phyloP scores from a whole-genome alignment of 176 grass and related monocot species.

The Stipa capillata region DNA sequence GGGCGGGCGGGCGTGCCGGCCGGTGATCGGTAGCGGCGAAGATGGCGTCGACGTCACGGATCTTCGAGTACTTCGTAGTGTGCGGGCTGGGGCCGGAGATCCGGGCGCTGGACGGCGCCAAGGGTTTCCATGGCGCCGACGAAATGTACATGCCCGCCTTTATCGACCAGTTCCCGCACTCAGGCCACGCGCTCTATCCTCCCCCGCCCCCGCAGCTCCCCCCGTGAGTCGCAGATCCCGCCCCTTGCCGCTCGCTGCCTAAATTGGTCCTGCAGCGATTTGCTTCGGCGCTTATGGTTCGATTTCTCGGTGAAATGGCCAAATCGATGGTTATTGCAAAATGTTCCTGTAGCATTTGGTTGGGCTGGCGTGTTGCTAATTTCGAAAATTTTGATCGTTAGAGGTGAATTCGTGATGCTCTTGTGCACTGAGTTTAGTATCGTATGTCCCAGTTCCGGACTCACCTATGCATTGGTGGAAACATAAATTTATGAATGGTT shows the following conservation, averaged over 20 bases:
- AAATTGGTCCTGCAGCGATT: conserved; percentile 5
- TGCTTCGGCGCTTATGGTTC: neutral
- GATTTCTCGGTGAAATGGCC: neutral
- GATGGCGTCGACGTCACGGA: conserved; percentile 34
- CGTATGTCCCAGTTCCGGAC: neutral
- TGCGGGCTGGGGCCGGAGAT: conserved; percentile 97
- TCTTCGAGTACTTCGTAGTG: conserved; percentile 99
- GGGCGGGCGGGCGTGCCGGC: neutral
- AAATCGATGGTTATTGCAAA: neutral
- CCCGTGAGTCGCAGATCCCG: conserved; percentile 72
- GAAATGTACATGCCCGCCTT: conserved; percentile 88
- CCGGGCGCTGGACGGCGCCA: conserved; percentile 66
- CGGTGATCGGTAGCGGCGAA: neutral
- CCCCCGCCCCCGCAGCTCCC: conserved; percentile 90
- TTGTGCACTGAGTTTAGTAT: neutral
- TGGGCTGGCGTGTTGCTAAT: neutral
- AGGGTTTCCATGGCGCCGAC: conserved; percentile 65
- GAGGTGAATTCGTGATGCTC: conserved; percentile 5
- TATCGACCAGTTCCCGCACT: conserved; percentile 78
- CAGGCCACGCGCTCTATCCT: conserved; percentile 77
- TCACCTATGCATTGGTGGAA: neutral
- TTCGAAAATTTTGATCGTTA: neutral
- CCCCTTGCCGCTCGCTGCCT: conserved; percentile 18
- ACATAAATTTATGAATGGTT: neutral
- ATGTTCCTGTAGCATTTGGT: neutral